phyloP scores from a whole-genome alignment of 371 early-diverging fungal genomes.

The Syncephalastrum monosporum region DNA sequence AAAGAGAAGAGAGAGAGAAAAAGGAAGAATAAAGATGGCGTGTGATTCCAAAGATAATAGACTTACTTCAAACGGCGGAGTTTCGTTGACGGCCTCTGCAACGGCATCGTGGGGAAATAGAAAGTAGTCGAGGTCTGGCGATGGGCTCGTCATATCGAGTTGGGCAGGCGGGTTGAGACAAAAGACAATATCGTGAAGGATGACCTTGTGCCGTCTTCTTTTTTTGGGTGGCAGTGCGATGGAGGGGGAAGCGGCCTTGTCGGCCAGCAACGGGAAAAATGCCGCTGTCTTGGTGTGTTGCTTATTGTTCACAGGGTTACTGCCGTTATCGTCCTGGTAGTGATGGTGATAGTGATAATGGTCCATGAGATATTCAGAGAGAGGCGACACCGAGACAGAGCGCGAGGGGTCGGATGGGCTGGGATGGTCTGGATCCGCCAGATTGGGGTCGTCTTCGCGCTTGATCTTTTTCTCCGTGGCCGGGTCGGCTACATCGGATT shows the following conservation, averaged over 20 bases:
- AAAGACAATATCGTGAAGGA: constrained; percentile 34
- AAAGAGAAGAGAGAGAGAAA: neutral
- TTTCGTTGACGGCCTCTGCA: constrained; percentile 32
- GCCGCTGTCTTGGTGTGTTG: neutral
- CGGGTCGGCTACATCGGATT: constrained; percentile 24
- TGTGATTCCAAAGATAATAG: neutral
- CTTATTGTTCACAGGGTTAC: neutral
- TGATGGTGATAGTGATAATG: neutral
- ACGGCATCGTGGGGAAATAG: constrained; percentile 50
- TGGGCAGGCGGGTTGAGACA: constrained; percentile 11
- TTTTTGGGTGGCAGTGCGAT: constrained; percentile 39
- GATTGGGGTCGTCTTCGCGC: neutral
- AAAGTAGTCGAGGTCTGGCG: constrained; percentile 24
- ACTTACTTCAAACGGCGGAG: constrained; percentile 41
- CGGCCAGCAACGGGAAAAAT: neutral
- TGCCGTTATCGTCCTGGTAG: neutral
- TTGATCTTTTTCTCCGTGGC: constrained; percentile 1
- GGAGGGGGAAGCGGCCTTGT: no score
- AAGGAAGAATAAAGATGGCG: neutral
- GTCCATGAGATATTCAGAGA: no score
- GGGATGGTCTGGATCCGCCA: no score
- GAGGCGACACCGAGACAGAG: no score
- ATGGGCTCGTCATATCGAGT: constrained; percentile 1
- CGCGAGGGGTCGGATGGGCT: no score
- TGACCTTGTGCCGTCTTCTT: constrained; percentile 28